Percentiles rank a stretch among this genome's conserved stretches.
Evolutionary conservation across 306 rosid species (phyloP).

Genomic region (Prunus mira): DNA sequence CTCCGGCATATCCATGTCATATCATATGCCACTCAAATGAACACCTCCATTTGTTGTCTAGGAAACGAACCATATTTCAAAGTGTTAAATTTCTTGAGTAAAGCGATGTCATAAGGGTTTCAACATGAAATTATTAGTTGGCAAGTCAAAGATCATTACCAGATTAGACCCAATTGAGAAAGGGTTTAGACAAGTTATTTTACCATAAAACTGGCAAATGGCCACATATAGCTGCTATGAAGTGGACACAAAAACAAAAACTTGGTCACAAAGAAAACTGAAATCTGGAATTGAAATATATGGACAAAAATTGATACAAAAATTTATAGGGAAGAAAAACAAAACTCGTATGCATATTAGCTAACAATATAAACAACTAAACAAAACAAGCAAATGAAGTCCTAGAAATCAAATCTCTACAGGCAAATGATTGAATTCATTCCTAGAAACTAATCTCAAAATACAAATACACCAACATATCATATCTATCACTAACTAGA

Average conservation of each 20-base stretch:
- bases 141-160: accelerated
- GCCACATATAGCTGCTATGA: background rate
- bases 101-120: background rate
- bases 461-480: background rate
- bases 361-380: too few species aligned
- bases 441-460: conserved; percentile 6
- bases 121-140: accelerated
- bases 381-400: background rate
- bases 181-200: background rate
- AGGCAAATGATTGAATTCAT: background rate
- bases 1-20: too few species aligned
- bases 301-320: background rate
- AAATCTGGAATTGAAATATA: background rate
- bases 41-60: background rate
- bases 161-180: too few species aligned
- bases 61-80: background rate
- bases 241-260: background rate
- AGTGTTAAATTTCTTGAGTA: background rate
- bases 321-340: background rate
- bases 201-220: background rate
- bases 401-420: background rate
- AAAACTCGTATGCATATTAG: too few species aligned
- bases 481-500: too few species aligned
- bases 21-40: too few species aligned
- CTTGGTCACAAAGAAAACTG: background rate